Evolutionary conservation across 257 asterid species (phyloP).

Genomic region (Solanum phureja): DNA sequence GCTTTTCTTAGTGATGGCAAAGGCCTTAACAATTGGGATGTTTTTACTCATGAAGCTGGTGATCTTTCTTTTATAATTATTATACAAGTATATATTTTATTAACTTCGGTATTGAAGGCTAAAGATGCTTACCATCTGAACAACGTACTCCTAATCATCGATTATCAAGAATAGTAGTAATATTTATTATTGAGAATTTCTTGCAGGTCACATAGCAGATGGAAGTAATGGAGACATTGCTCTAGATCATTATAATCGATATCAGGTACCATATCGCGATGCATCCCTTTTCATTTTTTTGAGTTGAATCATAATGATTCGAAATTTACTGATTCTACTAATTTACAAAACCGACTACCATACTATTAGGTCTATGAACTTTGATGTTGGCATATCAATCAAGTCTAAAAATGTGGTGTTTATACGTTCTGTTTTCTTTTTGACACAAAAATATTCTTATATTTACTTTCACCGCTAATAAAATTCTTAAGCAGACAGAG

Average conservation of each 20-base stretch:
- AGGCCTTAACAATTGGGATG: slow-evolving; percentile 37
- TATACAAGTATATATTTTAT: too few relatives aligned
- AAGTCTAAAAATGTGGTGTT: neutral
- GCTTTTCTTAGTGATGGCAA: slow-evolving; percentile 28
- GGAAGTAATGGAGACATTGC: slow-evolving; percentile 38
- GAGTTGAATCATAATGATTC: neutral
- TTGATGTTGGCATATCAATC: neutral
- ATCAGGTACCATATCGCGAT: slow-evolving; percentile 12
- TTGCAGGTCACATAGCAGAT: slow-evolving; percentile 27
- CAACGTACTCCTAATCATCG: too few relatives aligned
- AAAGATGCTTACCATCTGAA: too few relatives aligned
- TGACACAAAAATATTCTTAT: neutral
- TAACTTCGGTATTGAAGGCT: neutral
- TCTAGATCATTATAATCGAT: slow-evolving; percentile 34
- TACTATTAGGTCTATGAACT: neutral
- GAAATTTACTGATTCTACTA: neutral
- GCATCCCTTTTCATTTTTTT: neutral
- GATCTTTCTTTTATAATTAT: neutral
- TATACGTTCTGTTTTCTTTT: neutral
- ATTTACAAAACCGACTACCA: neutral
- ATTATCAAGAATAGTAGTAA: neutral
- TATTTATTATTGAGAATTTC: neutral
- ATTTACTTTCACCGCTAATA: neutral
- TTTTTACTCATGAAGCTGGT: slow-evolving; percentile 24
- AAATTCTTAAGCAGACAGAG: neutral